These are phyloP conservation scores for Xylariales sp. DNA, from an alignment of 2,329 filamentous ascomycete genomes.

Conservation along the genomic window DNA sequence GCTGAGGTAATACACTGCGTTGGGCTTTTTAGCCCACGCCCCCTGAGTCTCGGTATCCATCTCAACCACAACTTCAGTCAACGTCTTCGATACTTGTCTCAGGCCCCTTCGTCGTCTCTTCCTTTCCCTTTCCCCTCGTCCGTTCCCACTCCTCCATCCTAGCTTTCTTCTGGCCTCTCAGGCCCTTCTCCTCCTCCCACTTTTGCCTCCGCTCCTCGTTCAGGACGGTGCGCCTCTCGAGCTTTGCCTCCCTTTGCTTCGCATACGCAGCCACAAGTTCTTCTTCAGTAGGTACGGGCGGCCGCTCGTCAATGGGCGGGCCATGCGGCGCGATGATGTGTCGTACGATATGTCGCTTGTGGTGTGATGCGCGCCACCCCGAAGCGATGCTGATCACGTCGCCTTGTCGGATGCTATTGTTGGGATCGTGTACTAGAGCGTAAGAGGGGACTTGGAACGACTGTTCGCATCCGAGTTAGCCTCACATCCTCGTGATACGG, in stretches of 20 bases:
- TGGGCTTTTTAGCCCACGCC: conserved; percentile 5
- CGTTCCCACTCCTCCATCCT: conserved; percentile 2
- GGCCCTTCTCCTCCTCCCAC: conserved; percentile 6
- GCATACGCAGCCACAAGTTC: conserved; percentile 45
- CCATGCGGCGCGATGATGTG: conserved; percentile 68
- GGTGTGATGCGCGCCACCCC: conserved; percentile 59
- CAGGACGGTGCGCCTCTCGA: conserved; percentile 20
- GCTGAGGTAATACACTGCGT: too few species aligned
- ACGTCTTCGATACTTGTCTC: too few species aligned
- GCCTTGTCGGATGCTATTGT: conserved; percentile 65
- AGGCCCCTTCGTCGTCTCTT: conserved; percentile 4
- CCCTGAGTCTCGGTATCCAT: too few species aligned
- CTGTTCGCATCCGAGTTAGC: conserved; percentile 32
- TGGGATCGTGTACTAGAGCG: conserved; percentile 74
- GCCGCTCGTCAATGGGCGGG: conserved; percentile 56
- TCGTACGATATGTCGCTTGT: conserved; percentile 70
- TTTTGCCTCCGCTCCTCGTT: conserved; percentile 12
- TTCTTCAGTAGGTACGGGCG: conserved; percentile 59
- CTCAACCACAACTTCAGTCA: too few species aligned
- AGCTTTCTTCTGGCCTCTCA: conserved; percentile 6
- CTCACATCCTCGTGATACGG: too few species aligned
- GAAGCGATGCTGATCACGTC: conserved; percentile 70
- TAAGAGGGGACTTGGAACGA: conserved; percentile 60
- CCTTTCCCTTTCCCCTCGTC: conserved; percentile 1
- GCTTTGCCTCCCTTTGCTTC: conserved; percentile 46